phyloP scores from a whole-genome alignment of 202 grass and related monocot species.

The Hordeum pubiflorum region DNA sequence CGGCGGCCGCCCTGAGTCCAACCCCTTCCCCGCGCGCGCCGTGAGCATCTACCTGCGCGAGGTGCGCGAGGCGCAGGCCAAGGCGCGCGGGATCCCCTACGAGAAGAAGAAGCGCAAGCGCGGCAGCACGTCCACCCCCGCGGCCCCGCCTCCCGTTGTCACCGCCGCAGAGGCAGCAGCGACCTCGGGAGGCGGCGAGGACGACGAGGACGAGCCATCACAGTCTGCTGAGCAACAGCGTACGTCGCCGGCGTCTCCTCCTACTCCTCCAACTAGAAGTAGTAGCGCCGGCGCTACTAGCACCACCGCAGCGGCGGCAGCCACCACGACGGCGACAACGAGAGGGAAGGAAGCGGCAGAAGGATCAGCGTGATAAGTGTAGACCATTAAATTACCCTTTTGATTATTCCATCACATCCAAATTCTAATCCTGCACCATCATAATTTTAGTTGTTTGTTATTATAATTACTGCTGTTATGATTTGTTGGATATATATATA shows the following conservation, averaged over 20 bases:
- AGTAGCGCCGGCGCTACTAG: not conserved
- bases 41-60: constrained; percentile 80
- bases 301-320: not conserved
- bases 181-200: constrained; percentile 25
- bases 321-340: not conserved
- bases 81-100: constrained; percentile 80
- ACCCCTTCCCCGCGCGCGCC: constrained; percentile 66
- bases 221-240: not conserved
- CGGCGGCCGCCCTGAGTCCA: constrained; percentile 67
- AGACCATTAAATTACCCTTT: constrained; percentile 39
- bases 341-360: constrained; percentile 10
- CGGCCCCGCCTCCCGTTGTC: constrained; percentile 32
- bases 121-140: not conserved
- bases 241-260: not conserved
- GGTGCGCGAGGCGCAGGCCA: constrained; percentile 77
- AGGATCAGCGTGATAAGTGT: constrained; percentile 48
- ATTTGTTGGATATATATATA: constrained; percentile 20
- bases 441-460: constrained; percentile 25
- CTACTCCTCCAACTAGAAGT: not conserved
- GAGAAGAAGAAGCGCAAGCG: constrained; percentile 91
- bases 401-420: constrained; percentile 38
- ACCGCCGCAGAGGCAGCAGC: constrained; percentile 22
- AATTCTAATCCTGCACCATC: constrained; percentile 40
- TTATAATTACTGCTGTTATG: constrained; percentile 23
- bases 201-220: constrained; percentile 29